Conservation (phyloP, 2,329 filamentous ascomycete species). For the Cladosporium austrohemisphaericum region DNA sequence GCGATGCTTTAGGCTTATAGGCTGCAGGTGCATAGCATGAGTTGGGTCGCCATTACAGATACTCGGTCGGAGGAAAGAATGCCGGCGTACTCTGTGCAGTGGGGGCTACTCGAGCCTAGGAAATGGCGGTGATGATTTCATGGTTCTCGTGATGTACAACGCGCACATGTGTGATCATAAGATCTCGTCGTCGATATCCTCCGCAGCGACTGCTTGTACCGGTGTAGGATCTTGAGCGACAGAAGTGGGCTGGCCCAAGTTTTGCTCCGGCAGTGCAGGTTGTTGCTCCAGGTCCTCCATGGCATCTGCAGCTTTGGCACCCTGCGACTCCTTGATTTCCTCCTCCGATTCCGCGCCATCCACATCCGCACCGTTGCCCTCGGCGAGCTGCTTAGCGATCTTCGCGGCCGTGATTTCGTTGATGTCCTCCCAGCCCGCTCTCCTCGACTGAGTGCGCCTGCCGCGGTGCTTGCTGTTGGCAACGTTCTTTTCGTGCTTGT, state of each 20-base stretch:
- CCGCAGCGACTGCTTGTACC: constrained; percentile 1
- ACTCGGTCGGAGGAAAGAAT: too few species aligned
- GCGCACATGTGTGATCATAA: constrained; percentile 8
- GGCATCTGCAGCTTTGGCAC: neutral
- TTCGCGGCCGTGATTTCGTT: constrained; percentile 26
- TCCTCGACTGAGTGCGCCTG: constrained; percentile 39
- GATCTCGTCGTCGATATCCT: constrained; percentile 8
- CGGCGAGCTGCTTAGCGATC: constrained; percentile 2
- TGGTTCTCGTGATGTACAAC: too few species aligned
- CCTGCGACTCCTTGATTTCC: constrained; percentile 4
- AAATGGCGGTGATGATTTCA: too few species aligned
- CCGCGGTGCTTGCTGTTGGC: constrained; percentile 49
- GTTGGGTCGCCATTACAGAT: too few species aligned
- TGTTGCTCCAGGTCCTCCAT: constrained; percentile 11
- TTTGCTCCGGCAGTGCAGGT: constrained; percentile 12
- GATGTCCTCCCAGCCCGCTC: constrained; percentile 32
- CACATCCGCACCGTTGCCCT: constrained; percentile 9
- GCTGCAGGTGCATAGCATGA: too few species aligned
- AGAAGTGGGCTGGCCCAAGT: constrained; percentile 3
- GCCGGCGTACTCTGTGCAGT: too few species aligned
- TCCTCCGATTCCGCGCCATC: constrained; percentile 10
- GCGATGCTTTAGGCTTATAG: too few species aligned
- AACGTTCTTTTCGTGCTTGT: constrained; percentile 55
- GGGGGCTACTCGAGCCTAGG: too few species aligned
- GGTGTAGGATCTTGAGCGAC: constrained; percentile 10